Evolutionary conservation across 1,284 basidiomycete genomes (phyloP), one percentile per base, ranked within the genome.

Genomic region (Trametes pubescens): DNA sequence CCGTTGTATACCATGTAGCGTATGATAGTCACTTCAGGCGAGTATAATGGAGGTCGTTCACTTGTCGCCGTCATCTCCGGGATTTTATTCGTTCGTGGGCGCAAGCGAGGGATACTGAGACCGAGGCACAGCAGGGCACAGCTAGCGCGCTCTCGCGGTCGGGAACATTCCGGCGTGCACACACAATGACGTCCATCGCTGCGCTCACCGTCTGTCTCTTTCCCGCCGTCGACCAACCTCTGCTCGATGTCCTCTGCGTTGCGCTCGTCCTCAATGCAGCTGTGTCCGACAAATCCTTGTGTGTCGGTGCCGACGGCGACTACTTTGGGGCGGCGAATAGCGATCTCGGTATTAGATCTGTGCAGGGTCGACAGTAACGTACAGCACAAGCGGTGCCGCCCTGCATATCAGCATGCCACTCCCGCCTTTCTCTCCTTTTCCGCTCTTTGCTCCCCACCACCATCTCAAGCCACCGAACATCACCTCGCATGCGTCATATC

Each of bases 1-100:
- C 52, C 37, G 59, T 64, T 61, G 56, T 67, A 64, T 61, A 67
- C 62, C 65, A 62, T 62, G 62, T 67, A 67, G 65, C 59, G 56
- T 67, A 67, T 56, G 18, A 21, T 55, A 53, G 54, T 32, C 26
- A 43, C 35, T 47, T 53, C 60, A 14, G 37, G 48, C 47, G 60
- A 35, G 60, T 26, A 21, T 61, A 61, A 61, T 61, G 53, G 26
- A 56, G 24, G 29, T 34, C 29, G n/a, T 10, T 22, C 5, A 2
- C 24, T 22, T 53, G 35, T 53, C 21, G 38, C 26, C 21, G 40
- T 29, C 26, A 29, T 55, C 40, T 34, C n/a, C 9, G 26, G 43
- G 35, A 14, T 22, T 22, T 21, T 47, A 24, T 8, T 48, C 8
- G 18, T 44, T 3, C 7, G 18, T 10, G 44, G 14, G 44, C 22